phyloP scores from a whole-genome alignment of 1,284 basidiomycete genomes.

The Pseudozyma sp. region DNA sequence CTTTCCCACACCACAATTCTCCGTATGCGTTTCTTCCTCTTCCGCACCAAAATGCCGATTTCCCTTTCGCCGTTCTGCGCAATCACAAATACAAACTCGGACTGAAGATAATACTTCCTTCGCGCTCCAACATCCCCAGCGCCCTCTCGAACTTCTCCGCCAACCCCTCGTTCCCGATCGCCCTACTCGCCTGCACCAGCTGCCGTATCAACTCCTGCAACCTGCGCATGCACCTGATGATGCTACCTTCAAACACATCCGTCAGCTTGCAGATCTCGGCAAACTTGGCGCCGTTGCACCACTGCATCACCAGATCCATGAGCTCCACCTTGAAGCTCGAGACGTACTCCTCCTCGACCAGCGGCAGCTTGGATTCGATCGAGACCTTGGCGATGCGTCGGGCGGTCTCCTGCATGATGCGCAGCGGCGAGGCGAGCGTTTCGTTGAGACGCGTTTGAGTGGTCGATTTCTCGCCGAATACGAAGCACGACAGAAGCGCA shows the following conservation, averaged over 20 bases:
- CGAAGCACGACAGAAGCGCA: constrained; percentile 92
- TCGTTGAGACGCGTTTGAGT: constrained; percentile 79
- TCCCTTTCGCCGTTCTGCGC: not conserved
- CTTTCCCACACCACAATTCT: no score
- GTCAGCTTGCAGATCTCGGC: constrained; percentile 96
- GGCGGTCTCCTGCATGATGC: constrained; percentile 94
- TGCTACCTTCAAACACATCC: constrained; percentile 93
- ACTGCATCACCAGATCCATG: constrained; percentile 95
- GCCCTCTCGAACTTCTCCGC: constrained; percentile 71
- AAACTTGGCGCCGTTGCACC: constrained; percentile 98
- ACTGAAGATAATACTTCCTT: constrained; percentile 66
- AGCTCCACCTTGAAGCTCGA: constrained; percentile 96
- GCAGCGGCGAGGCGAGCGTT: constrained; percentile 88
- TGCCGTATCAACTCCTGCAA: constrained; percentile 93
- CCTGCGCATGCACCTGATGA: constrained; percentile 85
- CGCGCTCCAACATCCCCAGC: constrained; percentile 61
- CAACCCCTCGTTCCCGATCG: constrained; percentile 92
- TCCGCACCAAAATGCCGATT: not conserved
- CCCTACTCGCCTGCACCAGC: constrained; percentile 93
- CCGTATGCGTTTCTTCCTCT: not conserved
- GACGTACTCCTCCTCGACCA: constrained; percentile 96
- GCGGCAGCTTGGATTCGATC: constrained; percentile 86
- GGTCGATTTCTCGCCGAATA: constrained; percentile 86
- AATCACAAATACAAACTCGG: constrained; percentile 49
- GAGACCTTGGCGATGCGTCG: constrained; percentile 94